Conservation (phyloP, 495 filamentous ascomycete genomes). For the Thozetella sp. region DNA sequence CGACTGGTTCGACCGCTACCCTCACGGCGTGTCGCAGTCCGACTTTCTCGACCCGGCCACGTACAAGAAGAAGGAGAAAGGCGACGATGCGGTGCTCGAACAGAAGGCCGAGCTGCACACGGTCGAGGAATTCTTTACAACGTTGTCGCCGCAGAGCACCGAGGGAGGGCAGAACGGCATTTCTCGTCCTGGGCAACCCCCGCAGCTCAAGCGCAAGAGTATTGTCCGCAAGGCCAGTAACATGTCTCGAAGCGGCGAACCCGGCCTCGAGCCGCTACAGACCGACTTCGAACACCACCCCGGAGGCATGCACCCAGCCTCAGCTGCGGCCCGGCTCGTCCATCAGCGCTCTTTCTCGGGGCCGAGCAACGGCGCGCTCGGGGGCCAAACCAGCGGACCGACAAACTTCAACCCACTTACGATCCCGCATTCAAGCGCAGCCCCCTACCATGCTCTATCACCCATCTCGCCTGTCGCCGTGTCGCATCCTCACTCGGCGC, state of each 20-base stretch:
- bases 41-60: conserved; percentile 81
- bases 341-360: conserved; percentile 41
- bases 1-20: conserved; percentile 97
- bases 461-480: conserved; percentile 46
- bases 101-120: conserved; percentile 88
- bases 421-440: conserved; percentile 32
- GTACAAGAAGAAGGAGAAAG: conserved; percentile 68
- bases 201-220: conserved; percentile 43
- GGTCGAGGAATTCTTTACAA: conserved; percentile 93
- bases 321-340: conserved; percentile 28
- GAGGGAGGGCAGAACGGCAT: conserved; percentile 29
- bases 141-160: conserved; percentile 63
- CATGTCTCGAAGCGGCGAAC: conserved; percentile 32
- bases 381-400: conserved; percentile 36
- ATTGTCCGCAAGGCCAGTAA: conserved; percentile 41
- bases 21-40: conserved; percentile 81
- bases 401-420: conserved; percentile 38
- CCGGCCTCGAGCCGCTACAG: conserved; percentile 40
- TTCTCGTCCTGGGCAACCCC: conserved; percentile 20
- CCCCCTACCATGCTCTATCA: conserved; percentile 44
- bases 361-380: conserved; percentile 16
- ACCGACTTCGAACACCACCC: conserved; percentile 38
- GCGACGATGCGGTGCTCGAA: conserved; percentile 78
- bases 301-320: conserved; percentile 20
- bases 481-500: conserved; percentile 21